Evolutionary conservation across 352 stramenopile species (phyloP).

Genomic region (Phytophthora niederhauseri): DNA sequence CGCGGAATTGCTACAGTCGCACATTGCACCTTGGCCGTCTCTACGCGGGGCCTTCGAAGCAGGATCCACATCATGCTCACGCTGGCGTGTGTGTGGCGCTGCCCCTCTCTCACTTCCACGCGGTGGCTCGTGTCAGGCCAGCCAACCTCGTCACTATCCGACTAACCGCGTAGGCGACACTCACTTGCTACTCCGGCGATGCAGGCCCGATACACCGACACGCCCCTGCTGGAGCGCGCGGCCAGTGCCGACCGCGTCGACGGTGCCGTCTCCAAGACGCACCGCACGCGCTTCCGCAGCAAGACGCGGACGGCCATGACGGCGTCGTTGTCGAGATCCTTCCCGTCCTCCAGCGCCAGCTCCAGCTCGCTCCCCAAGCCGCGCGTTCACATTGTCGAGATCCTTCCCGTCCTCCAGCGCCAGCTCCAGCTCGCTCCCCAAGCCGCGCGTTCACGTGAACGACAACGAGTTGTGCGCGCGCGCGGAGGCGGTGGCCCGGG

Average conservation of each 20-base stretch:
- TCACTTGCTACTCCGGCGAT: slow-evolving; percentile 5
- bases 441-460: slow-evolving; percentile 36
- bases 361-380: no score
- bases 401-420: not conserved
- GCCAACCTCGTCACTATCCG: slow-evolving; percentile 9
- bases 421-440: slow-evolving; percentile 7
- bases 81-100: not conserved
- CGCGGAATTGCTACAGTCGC: slow-evolving; percentile 17
- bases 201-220: slow-evolving; percentile 16
- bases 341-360: slow-evolving; percentile 23
- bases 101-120: slow-evolving; percentile 12
- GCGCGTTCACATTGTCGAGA: no score
- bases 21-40: slow-evolving; percentile 5
- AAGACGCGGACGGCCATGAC: slow-evolving; percentile 18
- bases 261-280: slow-evolving; percentile 4
- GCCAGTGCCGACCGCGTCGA: slow-evolving; percentile 1
- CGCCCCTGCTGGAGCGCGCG: slow-evolving; percentile 18
- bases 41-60: not conserved
- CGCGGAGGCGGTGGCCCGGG: slow-evolving; percentile 21
- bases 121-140: not conserved
- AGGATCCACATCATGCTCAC: not conserved
- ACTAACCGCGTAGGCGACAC: not conserved
- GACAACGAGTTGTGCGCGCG: slow-evolving; percentile 37
- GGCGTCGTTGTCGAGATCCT: slow-evolving; percentile 19
- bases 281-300: slow-evolving; percentile 19